phyloP scores from a whole-genome alignment of 768 basidiomycete genomes.

The Boletus patriciae region DNA sequence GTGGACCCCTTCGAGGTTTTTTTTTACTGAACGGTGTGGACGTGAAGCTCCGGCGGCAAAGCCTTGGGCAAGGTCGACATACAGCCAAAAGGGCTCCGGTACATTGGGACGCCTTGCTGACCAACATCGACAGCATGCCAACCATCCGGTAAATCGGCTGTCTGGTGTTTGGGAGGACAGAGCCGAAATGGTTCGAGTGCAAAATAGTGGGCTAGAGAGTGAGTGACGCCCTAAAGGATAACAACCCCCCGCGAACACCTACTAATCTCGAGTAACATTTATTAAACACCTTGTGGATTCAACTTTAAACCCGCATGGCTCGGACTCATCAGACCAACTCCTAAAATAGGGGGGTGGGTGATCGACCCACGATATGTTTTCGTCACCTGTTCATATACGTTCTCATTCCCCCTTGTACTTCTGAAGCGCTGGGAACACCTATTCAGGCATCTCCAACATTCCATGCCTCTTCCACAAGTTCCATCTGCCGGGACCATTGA shows the following conservation, averaged over 20 bases:
- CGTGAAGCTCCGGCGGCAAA: slow-evolving; percentile 51
- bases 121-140: slow-evolving; percentile 50
- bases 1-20: slow-evolving; percentile 62
- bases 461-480: no score
- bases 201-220: slow-evolving; percentile 67
- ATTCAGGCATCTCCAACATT: no score
- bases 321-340: slow-evolving; percentile 19
- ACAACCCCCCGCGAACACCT: not conserved
- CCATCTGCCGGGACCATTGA: no score
- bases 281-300: slow-evolving; percentile 61
- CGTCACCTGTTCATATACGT: no score
- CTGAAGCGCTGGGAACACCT: no score
- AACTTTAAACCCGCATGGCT: slow-evolving; percentile 47
- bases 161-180: slow-evolving; percentile 56
- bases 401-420: no score
- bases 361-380: no score
- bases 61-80: slow-evolving; percentile 22
- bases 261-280: not conserved
- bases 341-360: no score
- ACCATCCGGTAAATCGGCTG: slow-evolving; percentile 55
- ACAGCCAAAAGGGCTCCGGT: slow-evolving; percentile 63
- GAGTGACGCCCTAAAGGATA: slow-evolving; percentile 57
- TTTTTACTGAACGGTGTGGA: slow-evolving; percentile 46
- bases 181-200: slow-evolving; percentile 73
- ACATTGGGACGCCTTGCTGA: slow-evolving; percentile 24